These are phyloP conservation scores for Plasmodium berghei DNA, from an alignment of 169 alveolate genomes.

Conservation along the genomic window DNA sequence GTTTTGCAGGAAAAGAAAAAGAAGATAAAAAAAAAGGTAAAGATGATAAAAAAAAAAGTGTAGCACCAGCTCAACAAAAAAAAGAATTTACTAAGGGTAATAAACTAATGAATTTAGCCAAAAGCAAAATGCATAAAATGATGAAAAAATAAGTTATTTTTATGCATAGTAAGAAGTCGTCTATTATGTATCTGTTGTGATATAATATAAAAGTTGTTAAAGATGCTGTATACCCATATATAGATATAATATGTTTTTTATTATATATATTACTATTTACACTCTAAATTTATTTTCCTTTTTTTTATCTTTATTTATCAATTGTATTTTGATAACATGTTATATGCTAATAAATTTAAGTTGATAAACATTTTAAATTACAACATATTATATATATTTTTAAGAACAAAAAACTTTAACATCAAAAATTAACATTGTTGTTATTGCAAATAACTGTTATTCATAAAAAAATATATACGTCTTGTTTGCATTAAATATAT, in stretches of 20 bases:
- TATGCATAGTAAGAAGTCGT: background rate
- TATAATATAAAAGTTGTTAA: background rate
- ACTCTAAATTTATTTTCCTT: background rate
- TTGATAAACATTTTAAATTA: no score
- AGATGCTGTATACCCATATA: background rate
- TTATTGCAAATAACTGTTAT: no score
- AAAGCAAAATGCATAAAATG: constrained; percentile 66
- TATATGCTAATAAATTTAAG: no score
- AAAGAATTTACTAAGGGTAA: constrained; percentile 24
- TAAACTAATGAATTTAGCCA: constrained; percentile 29
- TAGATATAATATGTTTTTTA: background rate
- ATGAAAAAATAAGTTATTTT: constrained; percentile 40
- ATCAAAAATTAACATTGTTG: no score
- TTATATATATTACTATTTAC: background rate
- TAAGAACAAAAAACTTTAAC: no score
- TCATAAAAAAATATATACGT: no score
- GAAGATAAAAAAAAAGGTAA: constrained; percentile 64
- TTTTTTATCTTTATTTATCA: background rate
- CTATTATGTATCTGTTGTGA: background rate
- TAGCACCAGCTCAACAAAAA: constrained; percentile 47
- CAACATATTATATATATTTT: no score
- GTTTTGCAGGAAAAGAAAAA: constrained; percentile 41
- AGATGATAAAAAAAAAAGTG: constrained; percentile 51
- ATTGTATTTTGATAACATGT: no score
- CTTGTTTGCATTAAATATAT: no score